Evolutionary conservation across 1,139 yeast genomes (phyloP).

Genomic region (Kodamaea ohmeri): DNA sequence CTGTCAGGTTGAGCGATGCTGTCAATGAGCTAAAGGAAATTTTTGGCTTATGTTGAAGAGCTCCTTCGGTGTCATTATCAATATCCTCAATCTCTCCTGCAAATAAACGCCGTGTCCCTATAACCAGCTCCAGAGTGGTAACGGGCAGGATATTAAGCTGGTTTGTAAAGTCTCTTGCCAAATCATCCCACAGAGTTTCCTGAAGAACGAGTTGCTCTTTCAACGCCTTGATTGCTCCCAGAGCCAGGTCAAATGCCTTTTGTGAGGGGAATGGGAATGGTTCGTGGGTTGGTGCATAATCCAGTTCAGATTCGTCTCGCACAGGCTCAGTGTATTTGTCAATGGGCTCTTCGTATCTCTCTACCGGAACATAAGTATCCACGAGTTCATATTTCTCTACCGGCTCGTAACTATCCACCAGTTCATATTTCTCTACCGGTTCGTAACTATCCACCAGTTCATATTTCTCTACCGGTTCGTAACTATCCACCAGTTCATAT

Average conservation of each 20-base stretch:
- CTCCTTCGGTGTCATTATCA: neutral
- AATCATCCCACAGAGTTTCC: neutral
- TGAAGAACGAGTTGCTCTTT: neutral
- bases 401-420: too few species aligned
- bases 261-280: neutral
- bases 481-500: too few species aligned
- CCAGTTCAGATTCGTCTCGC: too few species aligned
- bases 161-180: neutral
- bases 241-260: neutral
- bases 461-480: too few species aligned
- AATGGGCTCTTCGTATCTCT: too few species aligned
- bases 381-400: too few species aligned
- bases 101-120: too few species aligned
- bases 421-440: too few species aligned
- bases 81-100: neutral
- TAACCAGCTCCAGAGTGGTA: neutral
- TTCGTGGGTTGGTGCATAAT: neutral
- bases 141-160: neutral
- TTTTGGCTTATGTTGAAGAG: neutral
- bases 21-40: neutral
- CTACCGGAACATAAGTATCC: too few species aligned
- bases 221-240: neutral
- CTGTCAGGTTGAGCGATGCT: conserved; percentile 8
- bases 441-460: too few species aligned
- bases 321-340: too few species aligned